A percentile compares a stretch with the other conserved stretches of the same genome.
phyloP scores from a whole-genome alignment of 2,329 filamentous ascomycete species.

The Drechslerella stenobrocha region DNA sequence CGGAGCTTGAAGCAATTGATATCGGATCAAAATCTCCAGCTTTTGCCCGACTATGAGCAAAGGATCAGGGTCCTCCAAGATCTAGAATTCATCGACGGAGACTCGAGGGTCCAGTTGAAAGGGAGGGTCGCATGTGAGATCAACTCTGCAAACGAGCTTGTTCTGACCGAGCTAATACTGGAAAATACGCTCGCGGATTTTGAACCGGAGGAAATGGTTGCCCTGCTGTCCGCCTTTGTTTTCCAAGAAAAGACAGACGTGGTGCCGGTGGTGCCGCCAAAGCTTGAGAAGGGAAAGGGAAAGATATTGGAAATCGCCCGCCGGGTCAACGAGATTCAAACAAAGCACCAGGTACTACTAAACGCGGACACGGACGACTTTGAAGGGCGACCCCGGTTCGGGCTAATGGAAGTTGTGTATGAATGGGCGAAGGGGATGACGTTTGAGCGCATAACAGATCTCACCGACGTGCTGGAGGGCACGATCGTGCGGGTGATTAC shows the following conservation, averaged over 20 bases:
- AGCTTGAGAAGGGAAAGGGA: constrained; percentile 77
- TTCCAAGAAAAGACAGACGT: constrained; percentile 95
- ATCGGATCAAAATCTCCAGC: constrained; percentile 92
- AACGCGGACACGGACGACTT: constrained; percentile 90
- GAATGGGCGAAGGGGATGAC: constrained; percentile 98
- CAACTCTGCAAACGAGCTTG: constrained; percentile 92
- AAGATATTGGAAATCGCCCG: constrained; percentile 89
- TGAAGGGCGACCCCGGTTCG: constrained; percentile 81
- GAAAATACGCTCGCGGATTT: constrained; percentile 96
- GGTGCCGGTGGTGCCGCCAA: constrained; percentile 77
- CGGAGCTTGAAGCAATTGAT: constrained; percentile 81
- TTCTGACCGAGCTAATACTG: constrained; percentile 91
- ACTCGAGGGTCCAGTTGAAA: constrained; percentile 87
- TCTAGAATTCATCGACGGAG: constrained; percentile 85
- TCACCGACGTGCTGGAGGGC: constrained; percentile 95
- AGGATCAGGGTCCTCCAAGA: constrained; percentile 89
- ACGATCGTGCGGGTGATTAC: constrained; percentile 97
- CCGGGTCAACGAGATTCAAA: constrained; percentile 88
- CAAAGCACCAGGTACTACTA: constrained; percentile 86
- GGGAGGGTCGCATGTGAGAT: constrained; percentile 99
- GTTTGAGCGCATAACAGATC: constrained; percentile 93
- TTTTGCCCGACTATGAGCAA: constrained; percentile 95
- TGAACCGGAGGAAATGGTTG: constrained; percentile 94
- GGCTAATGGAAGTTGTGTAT: constrained; percentile 95
- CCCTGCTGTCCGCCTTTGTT: constrained; percentile 88